Conservation (phyloP, 1,284 basidiomycete species). For the Sanghuangporus sanghuang region DNA sequence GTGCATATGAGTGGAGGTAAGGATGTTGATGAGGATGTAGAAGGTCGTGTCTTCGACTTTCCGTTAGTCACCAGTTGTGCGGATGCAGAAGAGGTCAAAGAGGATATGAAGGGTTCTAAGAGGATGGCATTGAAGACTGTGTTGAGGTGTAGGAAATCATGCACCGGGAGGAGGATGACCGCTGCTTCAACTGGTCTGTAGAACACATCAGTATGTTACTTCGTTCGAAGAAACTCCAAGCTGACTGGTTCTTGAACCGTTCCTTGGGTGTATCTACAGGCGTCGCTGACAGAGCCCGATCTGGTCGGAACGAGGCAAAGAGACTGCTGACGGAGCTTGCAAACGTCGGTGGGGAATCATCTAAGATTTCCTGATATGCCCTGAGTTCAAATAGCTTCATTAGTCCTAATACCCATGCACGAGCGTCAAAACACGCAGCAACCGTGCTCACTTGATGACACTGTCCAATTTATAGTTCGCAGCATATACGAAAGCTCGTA, state of each 20-base stretch:
- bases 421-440: neutral
- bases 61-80: neutral
- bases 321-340: conserved; percentile 44
- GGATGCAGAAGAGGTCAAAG: conserved; percentile 14
- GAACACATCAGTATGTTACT: neutral
- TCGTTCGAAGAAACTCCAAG: neutral
- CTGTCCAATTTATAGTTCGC: conserved; percentile 44
- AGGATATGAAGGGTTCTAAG: conserved; percentile 30
- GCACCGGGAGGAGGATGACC: conserved; percentile 51
- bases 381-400: conserved; percentile 28
- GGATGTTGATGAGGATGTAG: neutral
- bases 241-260: neutral
- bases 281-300: conserved; percentile 43
- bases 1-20: conserved; percentile 37
- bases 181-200: conserved; percentile 56
- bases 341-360: conserved; percentile 47
- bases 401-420: neutral
- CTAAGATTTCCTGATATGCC: conserved; percentile 48
- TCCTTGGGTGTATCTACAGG: conserved; percentile 40
- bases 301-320: conserved; percentile 45
- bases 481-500: conserved; percentile 53
- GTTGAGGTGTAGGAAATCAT: conserved; percentile 52
- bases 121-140: conserved; percentile 41
- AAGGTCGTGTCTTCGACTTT: conserved; percentile 17
- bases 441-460: conserved; percentile 41